Conservation (phyloP, 1,284 basidiomycete genomes). For the Cerioporus squamosus region DNA sequence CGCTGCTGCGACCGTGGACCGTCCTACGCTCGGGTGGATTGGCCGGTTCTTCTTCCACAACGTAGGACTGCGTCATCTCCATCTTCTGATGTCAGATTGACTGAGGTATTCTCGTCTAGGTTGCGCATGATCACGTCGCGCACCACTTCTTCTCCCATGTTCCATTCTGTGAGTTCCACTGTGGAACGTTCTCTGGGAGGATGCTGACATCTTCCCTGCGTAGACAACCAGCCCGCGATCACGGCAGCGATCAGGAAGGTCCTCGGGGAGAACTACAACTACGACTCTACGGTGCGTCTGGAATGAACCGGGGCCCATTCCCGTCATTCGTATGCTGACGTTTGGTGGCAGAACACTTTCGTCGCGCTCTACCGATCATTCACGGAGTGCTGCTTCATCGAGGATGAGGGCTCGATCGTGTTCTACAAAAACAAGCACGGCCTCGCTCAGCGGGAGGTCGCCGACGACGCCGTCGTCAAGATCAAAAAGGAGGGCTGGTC, state of each 20-base stretch:
- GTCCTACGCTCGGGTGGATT: conserved; percentile 65
- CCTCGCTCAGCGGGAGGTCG: conserved; percentile 27
- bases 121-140: conserved; percentile 44
- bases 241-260: conserved; percentile 34
- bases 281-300: conserved; percentile 48
- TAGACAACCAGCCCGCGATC: conserved; percentile 39
- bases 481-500: conserved; percentile 26
- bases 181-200: not conserved
- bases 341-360: conserved; percentile 33
- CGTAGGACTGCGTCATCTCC: conserved; percentile 26
- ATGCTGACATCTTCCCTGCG: conserved; percentile 40
- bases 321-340: conserved; percentile 39
- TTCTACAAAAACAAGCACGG: conserved; percentile 80
- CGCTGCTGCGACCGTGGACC: conserved; percentile 62
- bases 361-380: conserved; percentile 41
- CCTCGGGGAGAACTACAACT: conserved; percentile 42
- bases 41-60: conserved; percentile 52
- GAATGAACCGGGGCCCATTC: conserved; percentile 26
- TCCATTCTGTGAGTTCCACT: conserved; percentile 37
- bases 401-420: conserved; percentile 75
- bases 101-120: conserved; percentile 21
- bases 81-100: not conserved
- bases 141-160: conserved; percentile 45
- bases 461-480: conserved; percentile 15
- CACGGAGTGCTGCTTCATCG: conserved; percentile 60